Evolutionary conservation across 306 rosid genomes (phyloP).

Genomic region (Cicer bijugum): DNA sequence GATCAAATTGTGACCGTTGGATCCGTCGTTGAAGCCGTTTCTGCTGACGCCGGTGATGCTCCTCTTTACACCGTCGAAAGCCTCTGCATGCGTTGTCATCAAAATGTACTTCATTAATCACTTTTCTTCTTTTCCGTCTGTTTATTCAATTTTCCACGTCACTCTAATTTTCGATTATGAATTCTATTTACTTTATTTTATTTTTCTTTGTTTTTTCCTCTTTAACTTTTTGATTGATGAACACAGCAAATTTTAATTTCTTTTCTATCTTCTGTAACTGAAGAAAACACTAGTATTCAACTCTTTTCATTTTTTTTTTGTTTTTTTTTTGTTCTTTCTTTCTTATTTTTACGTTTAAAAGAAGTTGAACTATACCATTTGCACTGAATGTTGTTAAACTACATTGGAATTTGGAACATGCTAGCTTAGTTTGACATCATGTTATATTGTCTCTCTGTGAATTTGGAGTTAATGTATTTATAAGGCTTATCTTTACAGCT

Average conservation of each 20-base stretch:
- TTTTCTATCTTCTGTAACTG: not conserved
- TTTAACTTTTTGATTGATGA: not conserved
- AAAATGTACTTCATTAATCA: constrained; percentile 58
- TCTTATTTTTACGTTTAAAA: not conserved
- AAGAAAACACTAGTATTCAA: not conserved
- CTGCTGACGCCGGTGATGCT: constrained; percentile 63
- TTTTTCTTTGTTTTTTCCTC: not conserved
- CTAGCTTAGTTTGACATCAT: not conserved
- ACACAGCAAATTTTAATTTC: not conserved
- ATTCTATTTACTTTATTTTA: not conserved
- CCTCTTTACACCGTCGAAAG: constrained; percentile 80
- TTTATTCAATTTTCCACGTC: not conserved
- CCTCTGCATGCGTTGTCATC: constrained; percentile 90
- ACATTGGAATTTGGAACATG: not conserved
- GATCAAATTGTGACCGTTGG: constrained; percentile 75
- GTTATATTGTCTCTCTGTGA: not conserved
- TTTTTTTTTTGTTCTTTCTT: not conserved
- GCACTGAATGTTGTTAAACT: not conserved
- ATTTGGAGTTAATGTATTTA: not conserved
- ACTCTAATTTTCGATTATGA: not conserved
- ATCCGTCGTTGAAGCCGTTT: constrained; percentile 83
- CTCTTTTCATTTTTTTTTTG: not conserved
- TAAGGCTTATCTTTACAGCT: constrained; percentile 1
- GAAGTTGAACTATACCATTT: not conserved
- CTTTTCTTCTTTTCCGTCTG: not conserved